Conservation (phyloP, 2,329 filamentous ascomycete species). For the Torrubiella hemipterigena region DNA sequence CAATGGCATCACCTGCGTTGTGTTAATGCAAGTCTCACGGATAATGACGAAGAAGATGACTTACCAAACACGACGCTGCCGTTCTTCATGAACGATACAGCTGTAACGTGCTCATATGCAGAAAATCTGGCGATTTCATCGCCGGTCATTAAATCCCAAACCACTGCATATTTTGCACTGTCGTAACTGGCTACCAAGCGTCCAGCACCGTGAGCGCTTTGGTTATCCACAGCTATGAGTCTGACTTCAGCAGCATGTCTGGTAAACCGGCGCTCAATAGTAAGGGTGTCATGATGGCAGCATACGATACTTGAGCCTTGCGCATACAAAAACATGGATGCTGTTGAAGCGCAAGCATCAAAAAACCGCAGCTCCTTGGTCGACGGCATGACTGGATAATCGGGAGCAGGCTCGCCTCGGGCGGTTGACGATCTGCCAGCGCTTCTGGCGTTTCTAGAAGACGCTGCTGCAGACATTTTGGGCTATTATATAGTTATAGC, state of each 20-base stretch:
- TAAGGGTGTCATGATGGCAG: slow-evolving; percentile 84
- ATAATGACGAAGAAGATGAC: slow-evolving; percentile 14
- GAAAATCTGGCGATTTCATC: slow-evolving; percentile 85
- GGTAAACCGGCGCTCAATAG: slow-evolving; percentile 76
- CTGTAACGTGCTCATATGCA: slow-evolving; percentile 75
- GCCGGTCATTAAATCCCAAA: slow-evolving; percentile 92
- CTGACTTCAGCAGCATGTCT: slow-evolving; percentile 74
- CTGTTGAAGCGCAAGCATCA: slow-evolving; percentile 82
- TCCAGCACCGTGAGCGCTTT: slow-evolving; percentile 75
- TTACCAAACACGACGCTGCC: slow-evolving; percentile 94
- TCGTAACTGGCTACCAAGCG: slow-evolving; percentile 89
- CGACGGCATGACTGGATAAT: slow-evolving; percentile 38
- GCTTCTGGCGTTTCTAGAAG: slow-evolving; percentile 47
- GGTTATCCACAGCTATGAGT: slow-evolving; percentile 79
- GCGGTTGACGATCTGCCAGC: slow-evolving; percentile 43
- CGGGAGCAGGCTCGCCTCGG: slow-evolving; percentile 23
- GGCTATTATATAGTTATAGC: too few relatives aligned
- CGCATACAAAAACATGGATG: slow-evolving; percentile 80
- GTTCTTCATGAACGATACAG: slow-evolving; percentile 91
- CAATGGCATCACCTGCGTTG: slow-evolving; percentile 69
- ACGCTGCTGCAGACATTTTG: slow-evolving; percentile 46
- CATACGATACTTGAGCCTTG: slow-evolving; percentile 74
- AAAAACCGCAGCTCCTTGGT: slow-evolving; percentile 46
- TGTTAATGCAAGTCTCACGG: slow-evolving; percentile 10
- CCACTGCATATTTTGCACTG: slow-evolving; percentile 78